Evolutionary conservation across 2,329 filamentous ascomycete genomes (phyloP), one percentile per base, ranked within the genome.

Genomic region (Neoarthrinium moseri): DNA sequence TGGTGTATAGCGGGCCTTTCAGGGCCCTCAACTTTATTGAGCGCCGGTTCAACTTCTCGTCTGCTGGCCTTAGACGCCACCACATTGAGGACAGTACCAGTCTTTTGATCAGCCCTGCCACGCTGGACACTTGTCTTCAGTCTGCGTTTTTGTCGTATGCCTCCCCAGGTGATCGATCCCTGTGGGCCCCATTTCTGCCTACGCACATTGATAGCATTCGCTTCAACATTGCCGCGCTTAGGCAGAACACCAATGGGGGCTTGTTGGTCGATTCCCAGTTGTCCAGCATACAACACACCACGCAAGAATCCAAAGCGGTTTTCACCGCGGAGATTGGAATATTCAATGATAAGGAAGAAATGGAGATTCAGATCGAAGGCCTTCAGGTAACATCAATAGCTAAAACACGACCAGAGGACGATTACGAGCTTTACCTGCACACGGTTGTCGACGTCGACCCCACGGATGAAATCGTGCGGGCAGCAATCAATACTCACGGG

Each of bases 161-260:
- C 0, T 67, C 65, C 0, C 69, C 70, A 0, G 67, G 67, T 10
- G 70, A 73, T 32, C 60, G 62, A 11, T 61, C 69, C 0, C 58
- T 73, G 1, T 73, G 70, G 70, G 69, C 68, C 2, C 59, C 66
- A 1, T 73, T 73, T 47, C 57, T 73, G 1, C 70, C 70, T 0
- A 54, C 60, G 5, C 49, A 43, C 3, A 69, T 72, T 6, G 54
- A 59, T 7, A 55, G 46, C 12, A 48, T 72, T 1, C 55, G 58
- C 3, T 72, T 73, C 56, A 72, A 68, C 48, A 39, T 69, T 26
- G 61, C 61, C 4, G 50, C 49, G 5, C 59, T 60, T 35, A 49
- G 58, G 23, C 42, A 22, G 24, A 33, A 35, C 3, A 24, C 43
- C 3, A 42, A 30, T 18, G 41, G 34, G 1, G 60, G 52, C 1